Evolutionary conservation across 2,329 filamentous ascomycete genomes (phyloP).

Genomic region (Cercospora citrullina): DNA sequence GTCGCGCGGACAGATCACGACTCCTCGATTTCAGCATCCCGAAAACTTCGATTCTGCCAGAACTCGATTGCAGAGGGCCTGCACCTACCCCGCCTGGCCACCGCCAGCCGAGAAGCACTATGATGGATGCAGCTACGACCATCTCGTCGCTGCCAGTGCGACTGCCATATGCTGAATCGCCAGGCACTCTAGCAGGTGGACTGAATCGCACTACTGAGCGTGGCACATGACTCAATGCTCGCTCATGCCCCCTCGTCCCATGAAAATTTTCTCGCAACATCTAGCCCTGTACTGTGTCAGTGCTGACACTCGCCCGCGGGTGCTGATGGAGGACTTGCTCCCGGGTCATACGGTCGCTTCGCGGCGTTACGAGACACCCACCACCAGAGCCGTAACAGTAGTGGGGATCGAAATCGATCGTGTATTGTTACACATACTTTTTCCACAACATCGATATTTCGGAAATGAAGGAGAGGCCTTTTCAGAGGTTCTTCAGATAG

Average conservation of each 20-base stretch:
- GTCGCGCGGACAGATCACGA: background rate
- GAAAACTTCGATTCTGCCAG: conserved; percentile 12
- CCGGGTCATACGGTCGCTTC: background rate
- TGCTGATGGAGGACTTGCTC: background rate
- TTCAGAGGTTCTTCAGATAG: background rate
- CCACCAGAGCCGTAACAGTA: background rate
- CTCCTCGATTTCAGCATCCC: conserved; percentile 14
- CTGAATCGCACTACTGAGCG: background rate
- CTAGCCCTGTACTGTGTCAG: background rate
- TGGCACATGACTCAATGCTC: background rate
- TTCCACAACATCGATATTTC: background rate
- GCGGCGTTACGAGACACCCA: background rate
- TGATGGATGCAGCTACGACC: conserved; percentile 10
- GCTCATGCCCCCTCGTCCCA: background rate
- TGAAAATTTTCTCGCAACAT: background rate
- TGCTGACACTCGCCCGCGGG: background rate
- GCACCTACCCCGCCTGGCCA: background rate
- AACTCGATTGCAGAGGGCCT: conserved; percentile 16
- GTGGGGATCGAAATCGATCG: background rate
- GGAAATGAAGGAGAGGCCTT: background rate
- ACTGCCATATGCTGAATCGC: background rate
- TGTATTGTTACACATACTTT: background rate
- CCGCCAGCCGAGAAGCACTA: background rate
- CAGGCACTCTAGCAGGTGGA: background rate
- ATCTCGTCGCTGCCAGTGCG: conserved; percentile 4